Conservation (phyloP, 2,329 filamentous ascomycete genomes). For the Macrophomina tecta region DNA sequence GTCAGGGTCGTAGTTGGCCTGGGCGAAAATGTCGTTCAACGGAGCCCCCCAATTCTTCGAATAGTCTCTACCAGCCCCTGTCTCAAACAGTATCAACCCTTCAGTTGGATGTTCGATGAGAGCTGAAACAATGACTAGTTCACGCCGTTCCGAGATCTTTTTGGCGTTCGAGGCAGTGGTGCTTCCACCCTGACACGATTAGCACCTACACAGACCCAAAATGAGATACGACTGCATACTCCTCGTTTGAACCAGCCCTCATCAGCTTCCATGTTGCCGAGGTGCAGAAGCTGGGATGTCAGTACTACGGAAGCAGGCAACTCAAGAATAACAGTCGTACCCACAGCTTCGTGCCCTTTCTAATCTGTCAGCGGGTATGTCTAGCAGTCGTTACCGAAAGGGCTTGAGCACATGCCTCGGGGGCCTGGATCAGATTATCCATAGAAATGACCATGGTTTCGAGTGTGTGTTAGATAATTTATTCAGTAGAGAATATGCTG, state of each 20-base stretch:
- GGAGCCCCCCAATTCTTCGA: constrained; percentile 39
- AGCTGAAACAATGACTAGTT: constrained; percentile 39
- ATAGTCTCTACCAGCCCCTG: constrained; percentile 42
- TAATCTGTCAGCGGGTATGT: background rate
- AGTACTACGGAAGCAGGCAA: background rate
- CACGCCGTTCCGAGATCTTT: constrained; percentile 35
- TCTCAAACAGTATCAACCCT: constrained; percentile 46
- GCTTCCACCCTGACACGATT: constrained; percentile 33
- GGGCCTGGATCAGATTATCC: constrained; percentile 34
- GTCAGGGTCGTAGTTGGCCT: constrained; percentile 36
- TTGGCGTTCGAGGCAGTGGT: constrained; percentile 40
- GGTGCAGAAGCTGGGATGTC: constrained; percentile 38
- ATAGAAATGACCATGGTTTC: constrained; percentile 27
- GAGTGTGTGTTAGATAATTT: background rate
- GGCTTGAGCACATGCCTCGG: constrained; percentile 28
- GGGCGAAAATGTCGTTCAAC: constrained; percentile 42
- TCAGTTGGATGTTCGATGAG: constrained; percentile 42
- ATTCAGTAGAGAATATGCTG: background rate
- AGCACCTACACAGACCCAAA: background rate
- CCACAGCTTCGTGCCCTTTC: constrained; percentile 46
- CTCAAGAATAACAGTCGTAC: constrained; percentile 29
- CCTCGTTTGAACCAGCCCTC: constrained; percentile 45
- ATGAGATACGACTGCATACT: background rate
- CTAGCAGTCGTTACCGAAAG: background rate
- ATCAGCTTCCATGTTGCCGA: constrained; percentile 44